phyloP scores from a whole-genome alignment of 2,329 filamentous ascomycete genomes.

The Penicillium brevicompactum region DNA sequence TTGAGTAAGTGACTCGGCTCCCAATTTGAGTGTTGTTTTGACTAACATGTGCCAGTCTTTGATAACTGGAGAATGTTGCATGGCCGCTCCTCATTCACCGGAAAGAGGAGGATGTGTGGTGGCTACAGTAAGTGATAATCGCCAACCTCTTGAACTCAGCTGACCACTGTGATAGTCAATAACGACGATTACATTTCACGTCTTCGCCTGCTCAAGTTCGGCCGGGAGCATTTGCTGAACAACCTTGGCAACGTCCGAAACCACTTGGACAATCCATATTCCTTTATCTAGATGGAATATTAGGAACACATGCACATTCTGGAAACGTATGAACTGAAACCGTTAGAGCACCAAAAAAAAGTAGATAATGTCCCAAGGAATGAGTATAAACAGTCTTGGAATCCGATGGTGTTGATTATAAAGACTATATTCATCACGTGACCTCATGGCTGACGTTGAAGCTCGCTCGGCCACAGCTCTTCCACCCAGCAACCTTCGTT shows the following conservation, averaged over 20 bases:
- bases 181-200: constrained; percentile 79
- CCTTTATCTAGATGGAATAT: constrained; percentile 6
- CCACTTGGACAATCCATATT: constrained; percentile 9
- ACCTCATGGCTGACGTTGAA: constrained; percentile 37
- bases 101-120: constrained; percentile 84
- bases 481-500: constrained; percentile 22
- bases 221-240: constrained; percentile 37
- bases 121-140: constrained; percentile 71
- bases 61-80: constrained; percentile 96
- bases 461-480: constrained; percentile 37
- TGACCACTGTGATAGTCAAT: constrained; percentile 58
- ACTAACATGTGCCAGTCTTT: constrained; percentile 63
- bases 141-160: neutral
- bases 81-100: constrained; percentile 79
- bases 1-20: constrained; percentile 61
- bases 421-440: constrained; percentile 31
- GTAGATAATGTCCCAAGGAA: neutral
- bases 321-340: too few relatives aligned
- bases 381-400: neutral
- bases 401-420: constrained; percentile 4
- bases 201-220: constrained; percentile 71
- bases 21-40: neutral
- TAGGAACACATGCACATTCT: neutral
- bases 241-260: constrained; percentile 29
- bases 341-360: neutral